These are phyloP conservation scores for Cyclotella baltica DNA, from an alignment of 108 stramenopile genomes.

Conservation along the genomic window DNA sequence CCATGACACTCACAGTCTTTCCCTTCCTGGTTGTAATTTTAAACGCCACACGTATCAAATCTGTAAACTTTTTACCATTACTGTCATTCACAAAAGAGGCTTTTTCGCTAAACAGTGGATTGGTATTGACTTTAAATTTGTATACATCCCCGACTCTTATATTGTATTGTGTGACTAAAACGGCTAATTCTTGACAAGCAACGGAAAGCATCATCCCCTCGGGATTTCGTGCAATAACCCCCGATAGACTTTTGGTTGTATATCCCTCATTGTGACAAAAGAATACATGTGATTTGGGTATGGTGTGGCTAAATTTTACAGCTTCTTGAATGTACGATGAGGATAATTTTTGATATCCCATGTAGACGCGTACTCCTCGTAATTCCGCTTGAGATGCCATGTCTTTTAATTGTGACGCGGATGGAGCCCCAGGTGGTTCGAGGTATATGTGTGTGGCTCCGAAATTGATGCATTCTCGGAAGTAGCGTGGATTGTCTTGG, in stretches of 20 bases:
- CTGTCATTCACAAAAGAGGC: conserved; percentile 34
- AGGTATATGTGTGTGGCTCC: conserved; percentile 72
- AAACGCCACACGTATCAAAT: conserved; percentile 76
- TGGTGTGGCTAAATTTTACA: conserved; percentile 43
- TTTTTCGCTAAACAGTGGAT: conserved; percentile 68
- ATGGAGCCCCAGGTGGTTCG: conserved; percentile 86
- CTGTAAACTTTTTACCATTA: conserved; percentile 54
- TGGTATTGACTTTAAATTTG: conserved; percentile 63
- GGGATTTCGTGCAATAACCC: conserved; percentile 66
- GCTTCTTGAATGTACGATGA: conserved; percentile 66
- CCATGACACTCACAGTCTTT: conserved; percentile 66
- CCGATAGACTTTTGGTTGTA: conserved; percentile 52
- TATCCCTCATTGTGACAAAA: conserved; percentile 89
- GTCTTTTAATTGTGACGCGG: conserved; percentile 64
- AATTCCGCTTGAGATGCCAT: conserved; percentile 60
- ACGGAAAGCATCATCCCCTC: conserved; percentile 90
- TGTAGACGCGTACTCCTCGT: conserved; percentile 61
- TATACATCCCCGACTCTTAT: conserved; percentile 66
- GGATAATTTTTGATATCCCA: conserved; percentile 90
- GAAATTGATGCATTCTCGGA: conserved; percentile 60
- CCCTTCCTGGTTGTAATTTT: conserved; percentile 68
- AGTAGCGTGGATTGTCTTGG: conserved; percentile 71
- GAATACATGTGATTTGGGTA: conserved; percentile 55
- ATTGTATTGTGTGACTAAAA: conserved; percentile 74
- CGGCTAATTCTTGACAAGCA: conserved; percentile 87